Conservation (phyloP, 169 alveolate genomes). For the Eimeria sp. region DNA sequence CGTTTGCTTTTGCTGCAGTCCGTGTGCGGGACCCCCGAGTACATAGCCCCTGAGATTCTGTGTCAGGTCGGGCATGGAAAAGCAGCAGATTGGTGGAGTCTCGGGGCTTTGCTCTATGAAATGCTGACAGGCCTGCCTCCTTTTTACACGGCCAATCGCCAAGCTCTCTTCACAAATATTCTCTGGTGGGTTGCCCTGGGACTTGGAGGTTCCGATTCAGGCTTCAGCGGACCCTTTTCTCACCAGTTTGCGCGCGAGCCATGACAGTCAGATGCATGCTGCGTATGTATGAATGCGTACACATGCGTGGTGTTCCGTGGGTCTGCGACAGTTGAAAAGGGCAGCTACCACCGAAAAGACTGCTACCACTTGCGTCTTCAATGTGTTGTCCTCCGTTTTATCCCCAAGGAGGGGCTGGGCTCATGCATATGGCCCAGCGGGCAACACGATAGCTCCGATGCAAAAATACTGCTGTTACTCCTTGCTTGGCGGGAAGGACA, state of each 20-base stretch:
- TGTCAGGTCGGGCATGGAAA: conserved; percentile 89
- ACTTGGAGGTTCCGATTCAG: background rate
- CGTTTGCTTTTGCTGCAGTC: conserved; percentile 56
- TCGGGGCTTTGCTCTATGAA: conserved; percentile 92
- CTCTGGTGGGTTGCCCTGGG: conserved; percentile 80
- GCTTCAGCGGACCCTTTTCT: background rate
- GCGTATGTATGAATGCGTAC: background rate
- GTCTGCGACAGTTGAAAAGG: background rate
- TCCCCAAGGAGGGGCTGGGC: background rate
- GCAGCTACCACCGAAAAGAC: background rate
- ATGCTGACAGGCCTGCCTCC: conserved; percentile 96
- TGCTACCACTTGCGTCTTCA: background rate
- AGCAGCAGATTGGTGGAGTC: conserved; percentile 91
- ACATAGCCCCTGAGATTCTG: conserved; percentile 93
- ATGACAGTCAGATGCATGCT: background rate
- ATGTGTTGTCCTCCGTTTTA: background rate
- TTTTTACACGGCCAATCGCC: conserved; percentile 91
- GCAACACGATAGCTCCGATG: background rate
- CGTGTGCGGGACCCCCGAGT: conserved; percentile 92
- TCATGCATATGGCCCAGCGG: background rate
- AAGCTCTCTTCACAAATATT: conserved; percentile 90
- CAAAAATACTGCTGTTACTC: background rate
- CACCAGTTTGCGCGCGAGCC: background rate
- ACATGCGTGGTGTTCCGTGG: background rate
- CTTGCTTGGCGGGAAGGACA: background rate